Conservation (phyloP, 106 monocot genomes). For the Vanilla planifolia region DNA sequence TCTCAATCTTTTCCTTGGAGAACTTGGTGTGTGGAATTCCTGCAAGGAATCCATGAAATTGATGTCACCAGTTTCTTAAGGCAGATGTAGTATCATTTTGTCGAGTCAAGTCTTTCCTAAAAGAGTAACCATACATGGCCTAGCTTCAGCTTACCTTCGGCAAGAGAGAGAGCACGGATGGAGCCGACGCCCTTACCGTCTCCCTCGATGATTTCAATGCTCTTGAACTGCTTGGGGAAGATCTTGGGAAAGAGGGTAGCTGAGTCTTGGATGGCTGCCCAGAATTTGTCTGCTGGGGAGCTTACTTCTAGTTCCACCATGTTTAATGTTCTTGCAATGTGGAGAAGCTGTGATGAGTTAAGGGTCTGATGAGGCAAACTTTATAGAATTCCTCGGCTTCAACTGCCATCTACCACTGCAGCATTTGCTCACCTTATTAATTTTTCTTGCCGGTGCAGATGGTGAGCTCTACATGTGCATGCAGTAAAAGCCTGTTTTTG, state of each 20-base stretch:
- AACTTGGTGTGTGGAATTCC: neutral
- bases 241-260: constrained; percentile 61
- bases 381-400: too few relatives aligned
- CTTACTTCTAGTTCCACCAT: constrained; percentile 40
- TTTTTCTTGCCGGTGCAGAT: neutral
- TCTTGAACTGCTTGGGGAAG: constrained; percentile 66
- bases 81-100: too few relatives aligned
- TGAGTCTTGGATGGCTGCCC: constrained; percentile 40
- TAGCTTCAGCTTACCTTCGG: constrained; percentile 27
- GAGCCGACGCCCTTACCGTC: constrained; percentile 60
- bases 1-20: constrained; percentile 13
- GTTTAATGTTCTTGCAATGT: too few relatives aligned
- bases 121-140: too few relatives aligned
- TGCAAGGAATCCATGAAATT: neutral
- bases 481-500: neutral
- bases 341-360: too few relatives aligned
- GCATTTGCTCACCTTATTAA: neutral
- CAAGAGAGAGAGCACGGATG: constrained; percentile 30
- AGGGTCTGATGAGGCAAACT: too few relatives aligned
- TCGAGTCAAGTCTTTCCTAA: neutral
- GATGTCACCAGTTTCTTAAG: too few relatives aligned
- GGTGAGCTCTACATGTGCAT: neutral
- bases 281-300: constrained; percentile 53
- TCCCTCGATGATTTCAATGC: constrained; percentile 63
- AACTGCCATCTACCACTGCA: neutral